Evolutionary conservation across 495 filamentous ascomycete genomes (phyloP).

Genomic region (Aspergillus conjunctus): DNA sequence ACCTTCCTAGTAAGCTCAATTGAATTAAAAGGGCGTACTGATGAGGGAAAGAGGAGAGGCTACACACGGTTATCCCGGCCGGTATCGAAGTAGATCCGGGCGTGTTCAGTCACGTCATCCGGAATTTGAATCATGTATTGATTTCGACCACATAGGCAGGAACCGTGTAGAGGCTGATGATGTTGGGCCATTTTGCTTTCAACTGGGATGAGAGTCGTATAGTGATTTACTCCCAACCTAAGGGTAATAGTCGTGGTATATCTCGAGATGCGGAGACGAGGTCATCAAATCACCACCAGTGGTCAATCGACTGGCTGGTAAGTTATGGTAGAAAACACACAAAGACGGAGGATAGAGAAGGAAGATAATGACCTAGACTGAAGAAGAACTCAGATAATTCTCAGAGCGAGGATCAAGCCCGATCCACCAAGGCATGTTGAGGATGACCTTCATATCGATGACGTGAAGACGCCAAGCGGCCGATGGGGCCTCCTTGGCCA

Average conservation of each 20-base stretch:
- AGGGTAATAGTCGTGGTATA: neutral
- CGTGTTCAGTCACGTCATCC: constrained; percentile 49
- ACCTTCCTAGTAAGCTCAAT: constrained; percentile 52
- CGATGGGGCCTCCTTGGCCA: neutral
- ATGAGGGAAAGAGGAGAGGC: neutral
- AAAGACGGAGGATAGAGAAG: neutral
- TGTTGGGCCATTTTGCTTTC: constrained; percentile 46
- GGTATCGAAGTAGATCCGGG: constrained; percentile 71
- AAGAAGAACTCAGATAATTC: neutral
- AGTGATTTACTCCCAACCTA: neutral
- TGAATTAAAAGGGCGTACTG: constrained; percentile 5
- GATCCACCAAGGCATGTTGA: neutral
- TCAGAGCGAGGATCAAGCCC: neutral
- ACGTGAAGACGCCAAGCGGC: constrained; percentile 19
- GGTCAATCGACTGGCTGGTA: neutral
- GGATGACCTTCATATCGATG: constrained; percentile 14
- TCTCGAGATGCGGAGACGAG: constrained; percentile 1
- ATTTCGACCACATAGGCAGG: constrained; percentile 85
- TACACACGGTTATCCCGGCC: constrained; percentile 64
- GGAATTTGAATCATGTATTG: constrained; percentile 75
- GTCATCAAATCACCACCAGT: constrained; percentile 11
- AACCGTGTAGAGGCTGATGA: constrained; percentile 62
- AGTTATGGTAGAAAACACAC: constrained; percentile 2
- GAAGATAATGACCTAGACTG: neutral
- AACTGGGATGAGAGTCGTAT: neutral